Evolutionary conservation across 805 yeast genomes (phyloP).

Genomic region (Candida anglica): DNA sequence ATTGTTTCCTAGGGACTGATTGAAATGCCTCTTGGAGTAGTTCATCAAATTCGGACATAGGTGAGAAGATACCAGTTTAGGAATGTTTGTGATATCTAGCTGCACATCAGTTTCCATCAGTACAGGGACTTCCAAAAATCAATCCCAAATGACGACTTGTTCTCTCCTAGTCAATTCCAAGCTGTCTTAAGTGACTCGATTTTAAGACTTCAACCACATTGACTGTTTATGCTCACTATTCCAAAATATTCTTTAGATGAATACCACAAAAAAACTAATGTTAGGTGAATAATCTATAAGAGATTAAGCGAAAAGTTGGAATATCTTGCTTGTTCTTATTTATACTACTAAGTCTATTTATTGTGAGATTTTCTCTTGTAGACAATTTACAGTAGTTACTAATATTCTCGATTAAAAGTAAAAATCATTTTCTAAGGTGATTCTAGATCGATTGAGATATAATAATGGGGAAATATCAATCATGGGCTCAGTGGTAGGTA

Average conservation of each 20-base stretch:
- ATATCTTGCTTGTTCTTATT: neutral
- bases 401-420: no score
- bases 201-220: constrained; percentile 67
- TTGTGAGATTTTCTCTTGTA: constrained; percentile 56
- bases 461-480: no score
- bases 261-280: constrained; percentile 56
- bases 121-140: constrained; percentile 55
- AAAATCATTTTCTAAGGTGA: no score
- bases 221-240: constrained; percentile 74
- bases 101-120: constrained; percentile 1
- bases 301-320: neutral
- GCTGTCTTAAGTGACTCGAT: constrained; percentile 56
- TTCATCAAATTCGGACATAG: no score
- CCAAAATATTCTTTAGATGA: constrained; percentile 68
- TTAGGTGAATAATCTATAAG: neutral
- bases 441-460: no score
- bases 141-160: constrained; percentile 56
- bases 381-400: no score
- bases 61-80: no score
- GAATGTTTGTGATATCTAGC: constrained; percentile 3
- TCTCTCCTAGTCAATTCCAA: constrained; percentile 61
- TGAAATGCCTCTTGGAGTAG: no score
- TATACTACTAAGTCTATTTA: neutral
- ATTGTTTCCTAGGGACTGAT: no score
- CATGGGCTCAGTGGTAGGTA: no score